A percentile compares a stretch with the other conserved stretches of the same genome.
Conservation (phyloP, 768 basidiomycete species). For the Ramaria sp. region DNA sequence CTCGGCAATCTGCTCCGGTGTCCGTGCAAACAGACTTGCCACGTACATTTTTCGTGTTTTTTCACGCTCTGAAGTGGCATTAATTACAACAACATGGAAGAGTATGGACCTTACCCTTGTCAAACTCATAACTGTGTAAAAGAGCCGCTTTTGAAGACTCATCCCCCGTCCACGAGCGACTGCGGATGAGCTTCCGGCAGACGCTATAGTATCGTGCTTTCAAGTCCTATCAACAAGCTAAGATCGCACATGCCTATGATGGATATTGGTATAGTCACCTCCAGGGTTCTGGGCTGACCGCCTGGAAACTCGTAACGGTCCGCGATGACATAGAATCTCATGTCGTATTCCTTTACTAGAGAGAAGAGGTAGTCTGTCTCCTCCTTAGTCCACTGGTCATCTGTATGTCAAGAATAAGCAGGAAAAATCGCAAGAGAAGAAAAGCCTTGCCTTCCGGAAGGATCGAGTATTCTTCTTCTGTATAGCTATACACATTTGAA, state of each 20-base stretch:
- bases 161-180: conserved; percentile 77
- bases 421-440: background rate
- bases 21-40: conserved; percentile 76
- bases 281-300: conserved; percentile 48
- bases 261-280: conserved; percentile 35
- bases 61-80: conserved; percentile 50
- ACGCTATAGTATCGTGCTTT: conserved; percentile 92
- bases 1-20: conserved; percentile 81
- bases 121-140: conserved; percentile 68
- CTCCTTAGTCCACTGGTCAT: conserved; percentile 81
- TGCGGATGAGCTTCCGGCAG: conserved; percentile 78
- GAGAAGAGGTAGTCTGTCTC: conserved; percentile 90
- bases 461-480: conserved; percentile 79
- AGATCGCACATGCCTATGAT: background rate
- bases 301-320: conserved; percentile 77
- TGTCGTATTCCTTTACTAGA: conserved; percentile 71
- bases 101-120: conserved; percentile 53
- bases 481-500: conserved; percentile 54
- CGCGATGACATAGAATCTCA: conserved; percentile 79
- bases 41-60: conserved; percentile 82
- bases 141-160: conserved; percentile 57
- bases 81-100: background rate
- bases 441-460: conserved; percentile 53
- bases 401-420: conserved; percentile 25
- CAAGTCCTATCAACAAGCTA: conserved; percentile 48